phyloP scores from a whole-genome alignment of 2,329 filamentous ascomycete genomes.

The Rhynchosporium secalis region DNA sequence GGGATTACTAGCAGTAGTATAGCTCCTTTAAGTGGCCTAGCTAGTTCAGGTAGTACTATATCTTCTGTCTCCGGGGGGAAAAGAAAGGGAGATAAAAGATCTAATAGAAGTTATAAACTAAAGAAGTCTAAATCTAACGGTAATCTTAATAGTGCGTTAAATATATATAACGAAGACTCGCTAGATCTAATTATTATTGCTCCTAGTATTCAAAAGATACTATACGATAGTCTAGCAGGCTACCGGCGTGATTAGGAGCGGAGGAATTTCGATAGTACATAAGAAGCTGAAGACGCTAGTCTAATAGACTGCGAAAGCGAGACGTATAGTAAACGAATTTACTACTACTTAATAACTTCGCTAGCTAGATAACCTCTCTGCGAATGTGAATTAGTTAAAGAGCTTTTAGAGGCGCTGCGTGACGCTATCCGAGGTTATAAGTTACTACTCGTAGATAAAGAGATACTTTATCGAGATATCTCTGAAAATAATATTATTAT shows the following conservation, averaged over 20 bases:
- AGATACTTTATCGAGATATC: slow-evolving; percentile 43
- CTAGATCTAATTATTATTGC: slow-evolving; percentile 22
- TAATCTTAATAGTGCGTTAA: slow-evolving; percentile 22
- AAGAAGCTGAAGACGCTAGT: slow-evolving; percentile 25
- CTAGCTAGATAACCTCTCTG: slow-evolving; percentile 37
- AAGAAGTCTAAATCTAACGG: slow-evolving; percentile 30
- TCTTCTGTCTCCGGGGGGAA: slow-evolving; percentile 22
- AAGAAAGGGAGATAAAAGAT: slow-evolving; percentile 30
- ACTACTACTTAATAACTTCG: slow-evolving; percentile 39
- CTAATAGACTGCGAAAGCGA: slow-evolving; percentile 22
- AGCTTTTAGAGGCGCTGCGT: slow-evolving; percentile 42
- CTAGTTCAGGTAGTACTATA: slow-evolving; percentile 20
- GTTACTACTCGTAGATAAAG: slow-evolving; percentile 39
- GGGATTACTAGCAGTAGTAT: slow-evolving; percentile 19
- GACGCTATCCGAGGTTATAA: slow-evolving; percentile 36
- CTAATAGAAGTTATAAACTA: slow-evolving; percentile 21
- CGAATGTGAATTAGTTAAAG: slow-evolving; percentile 35
- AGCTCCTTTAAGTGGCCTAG: slow-evolving; percentile 20
- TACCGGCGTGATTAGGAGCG: slow-evolving; percentile 27
- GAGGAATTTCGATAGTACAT: slow-evolving; percentile 25
- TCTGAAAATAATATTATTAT: slow-evolving; percentile 45
- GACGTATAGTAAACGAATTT: slow-evolving; percentile 38
- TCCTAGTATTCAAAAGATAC: slow-evolving; percentile 33
- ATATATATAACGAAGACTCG: slow-evolving; percentile 25
- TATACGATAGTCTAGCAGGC: slow-evolving; percentile 29